phyloP scores from a whole-genome alignment of 805 yeast genomes.

The Scheffersomyces lignosus region DNA sequence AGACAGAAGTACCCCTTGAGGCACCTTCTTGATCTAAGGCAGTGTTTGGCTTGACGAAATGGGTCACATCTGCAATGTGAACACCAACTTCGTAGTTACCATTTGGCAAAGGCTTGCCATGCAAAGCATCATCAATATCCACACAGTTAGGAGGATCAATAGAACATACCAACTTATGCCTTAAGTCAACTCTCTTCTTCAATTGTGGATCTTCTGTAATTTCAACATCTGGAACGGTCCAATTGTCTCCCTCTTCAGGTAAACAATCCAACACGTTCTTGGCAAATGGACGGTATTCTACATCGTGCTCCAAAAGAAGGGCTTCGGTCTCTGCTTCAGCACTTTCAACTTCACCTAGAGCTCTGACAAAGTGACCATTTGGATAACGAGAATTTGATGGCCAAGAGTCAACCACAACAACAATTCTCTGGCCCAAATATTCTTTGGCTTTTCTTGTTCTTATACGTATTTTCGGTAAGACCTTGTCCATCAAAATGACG shows the following conservation, averaged over 20 bases:
- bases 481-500: slow-evolving; percentile 84
- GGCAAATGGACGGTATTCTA: slow-evolving; percentile 94
- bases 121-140: slow-evolving; percentile 97
- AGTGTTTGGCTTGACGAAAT: slow-evolving; percentile 91
- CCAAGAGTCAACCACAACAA: slow-evolving; percentile 93
- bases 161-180: slow-evolving; percentile 88
- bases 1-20: slow-evolving; percentile 94
- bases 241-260: slow-evolving; percentile 89
- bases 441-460: slow-evolving; percentile 84
- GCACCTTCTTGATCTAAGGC: slow-evolving; percentile 96
- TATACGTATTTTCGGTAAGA: slow-evolving; percentile 83
- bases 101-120: slow-evolving; percentile 79
- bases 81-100: slow-evolving; percentile 98
- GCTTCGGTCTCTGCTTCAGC: slow-evolving; percentile 97
- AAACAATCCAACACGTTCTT: slow-evolving; percentile 88
- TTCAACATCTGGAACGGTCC: slow-evolving; percentile 79
- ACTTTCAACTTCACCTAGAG: slow-evolving; percentile 86
- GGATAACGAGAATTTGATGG: slow-evolving; percentile 80
- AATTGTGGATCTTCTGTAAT: slow-evolving; percentile 52
- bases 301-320: slow-evolving; percentile 87
- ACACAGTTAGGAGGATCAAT: slow-evolving; percentile 98
- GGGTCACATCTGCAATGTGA: slow-evolving; percentile 98
- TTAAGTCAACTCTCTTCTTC: slow-evolving; percentile 73
- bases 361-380: slow-evolving; percentile 90
- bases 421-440: slow-evolving; percentile 84